Conservation (phyloP, 2,329 filamentous ascomycete genomes). For the Drechslera avenae region DNA sequence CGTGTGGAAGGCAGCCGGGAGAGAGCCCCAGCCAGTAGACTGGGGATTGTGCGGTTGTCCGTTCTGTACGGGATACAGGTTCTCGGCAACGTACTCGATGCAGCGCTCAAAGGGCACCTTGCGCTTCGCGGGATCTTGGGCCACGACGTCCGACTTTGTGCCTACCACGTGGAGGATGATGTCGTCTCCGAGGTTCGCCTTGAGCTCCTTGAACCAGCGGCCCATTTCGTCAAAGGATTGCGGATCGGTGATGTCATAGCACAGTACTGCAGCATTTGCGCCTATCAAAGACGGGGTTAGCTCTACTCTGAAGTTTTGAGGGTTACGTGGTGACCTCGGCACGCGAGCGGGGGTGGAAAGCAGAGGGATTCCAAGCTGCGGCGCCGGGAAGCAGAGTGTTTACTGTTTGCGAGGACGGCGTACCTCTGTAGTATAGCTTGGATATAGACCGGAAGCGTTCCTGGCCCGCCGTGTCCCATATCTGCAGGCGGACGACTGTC, state of each 20-base stretch:
- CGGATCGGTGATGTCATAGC: conserved; percentile 90
- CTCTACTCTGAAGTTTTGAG: neutral
- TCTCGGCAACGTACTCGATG: conserved; percentile 93
- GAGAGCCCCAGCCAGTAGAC: conserved; percentile 32
- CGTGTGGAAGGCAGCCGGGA: conserved; percentile 46
- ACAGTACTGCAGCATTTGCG: conserved; percentile 90
- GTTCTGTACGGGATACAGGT: conserved; percentile 73
- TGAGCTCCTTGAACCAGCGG: conserved; percentile 84
- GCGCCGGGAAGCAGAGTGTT: neutral
- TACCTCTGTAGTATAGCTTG: conserved; percentile 84
- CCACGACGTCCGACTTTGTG: conserved; percentile 78
- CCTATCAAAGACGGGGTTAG: conserved; percentile 52
- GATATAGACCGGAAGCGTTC: conserved; percentile 95
- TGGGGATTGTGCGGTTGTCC: conserved; percentile 26
- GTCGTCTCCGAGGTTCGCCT: conserved; percentile 74
- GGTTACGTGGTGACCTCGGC: neutral
- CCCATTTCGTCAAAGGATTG: conserved; percentile 90
- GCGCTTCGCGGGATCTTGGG: conserved; percentile 75
- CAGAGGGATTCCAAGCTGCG: neutral
- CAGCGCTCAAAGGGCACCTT: conserved; percentile 93
- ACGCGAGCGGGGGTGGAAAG: neutral
- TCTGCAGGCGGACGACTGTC: conserved; percentile 86
- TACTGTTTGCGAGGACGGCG: conserved; percentile 6
- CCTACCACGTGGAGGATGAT: conserved; percentile 94
- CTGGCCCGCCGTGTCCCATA: conserved; percentile 96